phyloP scores from a whole-genome alignment of 306 rosid genomes.

The Senna siamea region DNA sequence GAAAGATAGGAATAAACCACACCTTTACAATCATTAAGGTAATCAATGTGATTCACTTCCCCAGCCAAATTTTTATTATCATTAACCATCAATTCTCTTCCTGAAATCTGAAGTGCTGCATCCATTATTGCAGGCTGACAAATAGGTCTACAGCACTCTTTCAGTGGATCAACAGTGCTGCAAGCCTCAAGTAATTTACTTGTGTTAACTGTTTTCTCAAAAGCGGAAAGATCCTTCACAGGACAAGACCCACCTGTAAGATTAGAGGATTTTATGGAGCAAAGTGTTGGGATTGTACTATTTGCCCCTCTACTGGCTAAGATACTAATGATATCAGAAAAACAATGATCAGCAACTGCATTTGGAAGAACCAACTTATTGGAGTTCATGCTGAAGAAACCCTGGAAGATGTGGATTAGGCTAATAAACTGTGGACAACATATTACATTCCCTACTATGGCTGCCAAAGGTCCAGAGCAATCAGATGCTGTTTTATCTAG shows the following conservation, averaged over 20 bases:
- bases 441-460: constrained; percentile 79
- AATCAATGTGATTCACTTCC: constrained; percentile 61
- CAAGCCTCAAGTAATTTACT: constrained; percentile 92
- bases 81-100: constrained; percentile 55
- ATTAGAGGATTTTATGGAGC: constrained; percentile 79
- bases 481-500: constrained; percentile 87
- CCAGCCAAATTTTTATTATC: constrained; percentile 61
- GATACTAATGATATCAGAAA: constrained; percentile 78
- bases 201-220: constrained; percentile 79
- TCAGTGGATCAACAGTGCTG: constrained; percentile 83
- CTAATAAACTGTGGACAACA: constrained; percentile 95
- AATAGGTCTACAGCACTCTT: constrained; percentile 95
- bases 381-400: constrained; percentile 64
- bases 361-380: constrained; percentile 71
- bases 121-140: constrained; percentile 94
- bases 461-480: constrained; percentile 88
- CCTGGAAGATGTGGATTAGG: constrained; percentile 89
- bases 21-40: constrained; percentile 84
- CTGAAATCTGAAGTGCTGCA: constrained; percentile 86
- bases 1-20: constrained; percentile 94
- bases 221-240: constrained; percentile 70
- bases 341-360: constrained; percentile 71
- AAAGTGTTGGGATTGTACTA: constrained; percentile 66
- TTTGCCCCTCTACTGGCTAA: constrained; percentile 88
- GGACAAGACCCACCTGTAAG: constrained; percentile 94